Evolutionary conservation across 192 early-diverging fungal genomes (phyloP).

Genomic region (Entomortierella chlamydospora): DNA sequence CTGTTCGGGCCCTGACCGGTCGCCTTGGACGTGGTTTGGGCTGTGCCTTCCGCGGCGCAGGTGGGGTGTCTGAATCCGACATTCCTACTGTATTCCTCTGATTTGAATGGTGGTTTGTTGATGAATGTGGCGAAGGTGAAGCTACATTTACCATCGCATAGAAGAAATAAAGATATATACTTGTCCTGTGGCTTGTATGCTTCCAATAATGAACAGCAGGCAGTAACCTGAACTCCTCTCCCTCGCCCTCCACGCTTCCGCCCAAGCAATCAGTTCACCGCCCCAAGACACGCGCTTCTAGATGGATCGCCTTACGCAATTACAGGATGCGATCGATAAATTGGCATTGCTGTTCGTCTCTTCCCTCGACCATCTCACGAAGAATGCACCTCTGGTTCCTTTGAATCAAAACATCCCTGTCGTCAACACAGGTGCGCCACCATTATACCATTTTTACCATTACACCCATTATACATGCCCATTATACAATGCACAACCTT

Average conservation of each 20-base stretch:
- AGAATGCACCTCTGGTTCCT: slow-evolving; percentile 45
- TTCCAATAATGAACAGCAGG: too few relatives aligned
- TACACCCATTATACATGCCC: too few relatives aligned
- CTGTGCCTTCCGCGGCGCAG: slow-evolving; percentile 14
- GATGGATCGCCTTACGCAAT: slow-evolving; percentile 68
- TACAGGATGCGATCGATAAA: slow-evolving; percentile 68
- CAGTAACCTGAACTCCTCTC: too few relatives aligned
- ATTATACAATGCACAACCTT: too few relatives aligned
- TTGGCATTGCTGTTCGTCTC: slow-evolving; percentile 65
- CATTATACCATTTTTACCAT: neutral
- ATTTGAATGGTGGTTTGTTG: too few relatives aligned
- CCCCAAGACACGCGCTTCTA: too few relatives aligned
- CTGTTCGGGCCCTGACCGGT: neutral
- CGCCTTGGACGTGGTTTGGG: slow-evolving; percentile 22
- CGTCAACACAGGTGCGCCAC: slow-evolving; percentile 35
- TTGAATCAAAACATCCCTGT: slow-evolving; percentile 59
- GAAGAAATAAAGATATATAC: too few relatives aligned
- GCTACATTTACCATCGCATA: too few relatives aligned
- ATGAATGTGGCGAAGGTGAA: too few relatives aligned
- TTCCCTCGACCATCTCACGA: slow-evolving; percentile 64
- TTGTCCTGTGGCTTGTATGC: too few relatives aligned
- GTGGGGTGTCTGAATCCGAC: slow-evolving; percentile 29
- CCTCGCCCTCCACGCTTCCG: too few relatives aligned
- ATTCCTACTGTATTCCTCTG: neutral
- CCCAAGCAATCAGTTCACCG: too few relatives aligned